A percentile compares a stretch with the other conserved stretches of the same genome.
Conservation (phyloP, 768 basidiomycete genomes). For the Sarcodon sp. region DNA sequence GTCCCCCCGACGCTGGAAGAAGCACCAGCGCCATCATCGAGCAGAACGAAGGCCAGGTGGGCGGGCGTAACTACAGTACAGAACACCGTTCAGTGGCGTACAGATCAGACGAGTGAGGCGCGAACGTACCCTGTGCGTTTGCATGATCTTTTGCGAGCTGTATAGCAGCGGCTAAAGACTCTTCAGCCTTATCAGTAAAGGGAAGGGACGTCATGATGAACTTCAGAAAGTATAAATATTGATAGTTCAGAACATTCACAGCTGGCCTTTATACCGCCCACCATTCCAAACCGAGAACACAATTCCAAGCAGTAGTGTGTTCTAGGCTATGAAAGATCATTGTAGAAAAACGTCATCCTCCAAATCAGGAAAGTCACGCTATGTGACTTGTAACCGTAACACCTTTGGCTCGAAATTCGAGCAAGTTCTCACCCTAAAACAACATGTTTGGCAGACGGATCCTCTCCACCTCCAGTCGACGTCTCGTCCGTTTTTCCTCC, state of each 20-base stretch:
- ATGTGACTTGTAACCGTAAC: neutral
- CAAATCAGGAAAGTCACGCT: no score
- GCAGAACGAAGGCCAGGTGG: conserved; percentile 71
- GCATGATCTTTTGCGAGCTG: conserved; percentile 79
- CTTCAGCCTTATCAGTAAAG: conserved; percentile 77
- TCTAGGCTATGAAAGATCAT: no score
- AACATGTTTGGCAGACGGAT: conserved; percentile 16
- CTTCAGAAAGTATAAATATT: neutral
- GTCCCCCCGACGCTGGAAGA: conserved; percentile 14
- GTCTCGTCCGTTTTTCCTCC: conserved; percentile 16
- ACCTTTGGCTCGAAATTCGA: neutral
- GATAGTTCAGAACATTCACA: neutral
- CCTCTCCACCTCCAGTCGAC: conserved; percentile 13
- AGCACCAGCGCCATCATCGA: conserved; percentile 48
- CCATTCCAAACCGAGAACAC: neutral
- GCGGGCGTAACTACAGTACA: conserved; percentile 56
- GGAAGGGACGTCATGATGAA: conserved; percentile 30
- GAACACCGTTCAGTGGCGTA: neutral
- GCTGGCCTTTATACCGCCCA: neutral
- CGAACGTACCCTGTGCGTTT: conserved; percentile 55
- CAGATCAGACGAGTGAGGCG: neutral
- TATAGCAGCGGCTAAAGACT: conserved; percentile 55
- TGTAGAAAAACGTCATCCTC: no score
- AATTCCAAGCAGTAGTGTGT: no score
- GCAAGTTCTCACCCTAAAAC: neutral